Evolutionary conservation across 495 filamentous ascomycete species (phyloP), one percentile per base, ranked within the genome.

Genomic region (Hypoxylon crocopeplum): DNA sequence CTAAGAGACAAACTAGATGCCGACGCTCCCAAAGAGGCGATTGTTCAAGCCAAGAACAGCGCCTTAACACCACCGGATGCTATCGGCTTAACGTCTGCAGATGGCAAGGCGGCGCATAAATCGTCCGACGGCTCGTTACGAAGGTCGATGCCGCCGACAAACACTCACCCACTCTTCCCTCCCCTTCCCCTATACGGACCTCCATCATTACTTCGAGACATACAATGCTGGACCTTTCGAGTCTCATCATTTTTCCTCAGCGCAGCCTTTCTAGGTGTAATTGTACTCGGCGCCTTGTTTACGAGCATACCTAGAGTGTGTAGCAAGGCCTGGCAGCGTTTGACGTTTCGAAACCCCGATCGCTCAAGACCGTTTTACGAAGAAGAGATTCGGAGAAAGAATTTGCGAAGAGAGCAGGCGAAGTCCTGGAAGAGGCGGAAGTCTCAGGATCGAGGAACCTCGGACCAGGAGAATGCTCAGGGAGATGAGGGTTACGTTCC

Each of bases 81-180:
- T 27, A 19, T 53, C 41, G 42, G 52, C 5, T 32, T 48, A 32
- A 12, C 12, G 12, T 41, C 54, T 34, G 39, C 50, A 27, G 48
- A 59, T 7, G 40, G 32, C 15, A 12, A 59, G 25, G 33, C 57
- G 15, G 22, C 40, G 5, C 55, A 56, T 16, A 67, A 56, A 24
- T 59, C 73, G 20, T 54, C 64, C 1, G 70, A 73, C 12, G 72
- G 69, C 5, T 77, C 72, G 8, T 59, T 82, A 4, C 66, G 64
- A 40, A 69, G 56, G 53, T 50, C 75, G n/a, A 79, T 79, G 66
- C 85, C 86, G 0, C 82, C 86, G 1, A 82, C 84, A 3, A 77
- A 82, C 64, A 91, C 87, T 5, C 87, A 96, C 66, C 92, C 93
- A 6, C 73, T 97, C 1, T 98, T 98, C 64, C 93, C 93, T 8